Evolutionary conservation across 257 asterid genomes (phyloP), one percentile per base, ranked within the genome.

Genomic region (Solanum medicagineum): DNA sequence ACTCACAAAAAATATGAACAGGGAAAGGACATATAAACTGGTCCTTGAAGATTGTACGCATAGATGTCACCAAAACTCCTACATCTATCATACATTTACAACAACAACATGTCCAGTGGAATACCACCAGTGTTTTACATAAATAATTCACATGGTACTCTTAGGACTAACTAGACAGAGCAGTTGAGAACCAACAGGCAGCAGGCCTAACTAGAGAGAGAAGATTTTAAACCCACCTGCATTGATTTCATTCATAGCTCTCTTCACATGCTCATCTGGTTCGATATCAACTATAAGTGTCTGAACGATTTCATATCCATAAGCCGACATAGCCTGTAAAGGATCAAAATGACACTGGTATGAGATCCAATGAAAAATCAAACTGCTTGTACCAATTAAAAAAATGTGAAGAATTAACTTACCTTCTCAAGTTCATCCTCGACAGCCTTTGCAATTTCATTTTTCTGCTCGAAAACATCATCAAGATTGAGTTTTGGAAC

Each of bases 181-280:
- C 83, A 77, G 60, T 51, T 51, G 63, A 77, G 83, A 77, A 51
- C n/a, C 47, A 51, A 10, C 81, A 70, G 26, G 29, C 79, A 5
- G 19, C 19, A 11, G 57, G 81, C 57, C 1, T 73, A 44, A 73
- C 14, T 53, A 84, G 36, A 32, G 29, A 84, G 45, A 42, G 24
- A 42, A 26, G 17, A 29, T 73, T 22, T 42, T 19, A 24, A 45
- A 51, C 49, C 81, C 77, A 85, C 91, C 91, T 14, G 91, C 90
- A 80, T 89, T 89, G 29, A 89, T 87, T 62, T 89, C 91, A 59
- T 89, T 89, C 91, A 89, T 87, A 29, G 91, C 88, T 86, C 89
- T 89, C 87, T 89, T 89, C 20, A 89, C 91, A 81, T 87, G 88
- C 53, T 62, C 90, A n/a, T 89, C 91, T 24, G 91, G 91, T 68